A percentile compares a stretch with the other conserved stretches of the same genome.
These are phyloP conservation scores for Arthroderma uncinatum DNA, from an alignment of 2,329 filamentous ascomycete species.

Conservation along the genomic window DNA sequence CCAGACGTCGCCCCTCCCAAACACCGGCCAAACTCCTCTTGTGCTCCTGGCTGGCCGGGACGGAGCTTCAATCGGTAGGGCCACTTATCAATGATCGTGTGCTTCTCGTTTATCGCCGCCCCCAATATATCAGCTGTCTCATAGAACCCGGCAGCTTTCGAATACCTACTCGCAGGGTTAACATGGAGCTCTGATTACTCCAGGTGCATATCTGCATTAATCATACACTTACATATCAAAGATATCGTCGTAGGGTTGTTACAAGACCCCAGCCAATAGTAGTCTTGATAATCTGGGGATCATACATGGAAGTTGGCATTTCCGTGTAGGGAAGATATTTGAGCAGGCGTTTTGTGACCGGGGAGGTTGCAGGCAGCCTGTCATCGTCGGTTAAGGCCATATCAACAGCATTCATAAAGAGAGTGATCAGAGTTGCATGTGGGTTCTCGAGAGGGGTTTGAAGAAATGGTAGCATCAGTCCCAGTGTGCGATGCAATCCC, in stretches of 20 bases:
- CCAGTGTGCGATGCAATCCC: constrained; percentile 21
- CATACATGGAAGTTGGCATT: background rate
- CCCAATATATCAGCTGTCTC: constrained; percentile 8
- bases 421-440: constrained; percentile 33
- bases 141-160: constrained; percentile 7
- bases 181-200: constrained; percentile 7
- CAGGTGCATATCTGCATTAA: background rate
- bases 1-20: background rate
- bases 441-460: constrained; percentile 25
- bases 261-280: background rate
- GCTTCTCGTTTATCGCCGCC: constrained; percentile 20
- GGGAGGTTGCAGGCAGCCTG: constrained; percentile 11
- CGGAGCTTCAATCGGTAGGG: constrained; percentile 21
- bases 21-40: background rate
- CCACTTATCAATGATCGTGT: constrained; percentile 28
- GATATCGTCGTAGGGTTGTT: background rate
- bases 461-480: constrained; percentile 26
- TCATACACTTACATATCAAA: background rate
- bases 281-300: background rate
- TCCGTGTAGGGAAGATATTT: constrained; percentile 7
- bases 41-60: constrained; percentile 16
- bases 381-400: constrained; percentile 2
- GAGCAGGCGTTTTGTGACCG: constrained; percentile 3
- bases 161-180: constrained; percentile 13
- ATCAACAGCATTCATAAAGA: constrained; percentile 32